Evolutionary conservation across 257 asterid species (phyloP), one percentile per base, ranked within the genome.

Genomic region (Penstemon newberryi): DNA sequence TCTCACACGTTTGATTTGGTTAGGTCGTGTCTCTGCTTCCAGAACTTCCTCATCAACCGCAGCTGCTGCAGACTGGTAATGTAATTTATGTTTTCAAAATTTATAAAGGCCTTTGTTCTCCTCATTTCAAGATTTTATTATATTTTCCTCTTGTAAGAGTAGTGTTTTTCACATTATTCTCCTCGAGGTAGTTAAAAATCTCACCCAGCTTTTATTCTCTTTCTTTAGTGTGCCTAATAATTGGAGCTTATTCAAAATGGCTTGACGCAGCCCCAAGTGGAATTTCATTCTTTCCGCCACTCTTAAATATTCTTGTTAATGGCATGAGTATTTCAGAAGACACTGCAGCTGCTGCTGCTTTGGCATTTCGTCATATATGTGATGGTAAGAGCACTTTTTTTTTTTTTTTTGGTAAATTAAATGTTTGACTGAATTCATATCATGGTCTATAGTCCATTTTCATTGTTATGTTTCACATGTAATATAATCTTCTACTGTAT

Each of bases 221-320:
- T 66, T 75, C 40, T 56, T 36, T 49, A 94, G 99, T 91, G 54
- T 94, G 97, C 86, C 84, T 83, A 67, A 84, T 85, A 7, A 82
- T 94, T 65, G 99, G 99, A 79, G 96, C 95, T 65, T 94, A 89
- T 82, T 89, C 99, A 77, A 89, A 83, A 75, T 94, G 99, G 99
- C 95, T 94, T 65, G 90, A 94, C 81, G 84, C 86, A 71, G 82
- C 94, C 44, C 81, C 94, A 39, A 85, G 75, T 78, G 97, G 99
- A 66, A 77, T 84, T 75, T 83, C 97, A 39, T 91, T 84, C 80
- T 79, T 94, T 86, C 96, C 96, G 25, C 75, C 90, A n/a, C 91
- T 94, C 70, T 81, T 89, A 79, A 90, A 87, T 77, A 94, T 91
- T 82, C 96, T 94, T 76, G 99, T 94, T 57, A 83, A 79, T 38